Evolutionary conservation across 371 early-diverging fungal genomes (phyloP).

Genomic region (Actinomucor elegans): DNA sequence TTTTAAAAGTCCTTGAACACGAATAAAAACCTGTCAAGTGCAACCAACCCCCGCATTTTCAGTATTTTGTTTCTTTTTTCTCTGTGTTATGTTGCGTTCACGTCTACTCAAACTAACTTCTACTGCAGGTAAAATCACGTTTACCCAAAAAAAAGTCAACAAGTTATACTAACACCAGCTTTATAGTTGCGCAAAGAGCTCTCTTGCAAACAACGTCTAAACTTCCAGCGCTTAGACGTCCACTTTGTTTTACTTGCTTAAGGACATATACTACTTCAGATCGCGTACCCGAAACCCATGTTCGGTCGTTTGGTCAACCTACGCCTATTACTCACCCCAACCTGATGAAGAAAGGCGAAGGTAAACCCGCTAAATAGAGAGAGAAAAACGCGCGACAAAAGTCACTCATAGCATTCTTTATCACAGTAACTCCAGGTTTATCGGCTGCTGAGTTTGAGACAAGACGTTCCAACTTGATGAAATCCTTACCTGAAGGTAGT

Average conservation of each 20-base stretch:
- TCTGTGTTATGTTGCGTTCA: constrained; percentile 4
- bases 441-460: constrained; percentile 68
- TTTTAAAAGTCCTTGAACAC: no score
- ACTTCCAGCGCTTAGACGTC: no score
- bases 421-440: constrained; percentile 80
- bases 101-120: constrained; percentile 3
- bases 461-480: constrained; percentile 70
- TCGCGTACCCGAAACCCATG: constrained; percentile 36
- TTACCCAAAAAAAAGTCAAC: background rate
- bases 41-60: constrained; percentile 5
- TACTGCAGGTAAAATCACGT: constrained; percentile 1
- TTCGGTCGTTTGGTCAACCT: constrained; percentile 75
- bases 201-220: background rate
- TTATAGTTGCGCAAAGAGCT: constrained; percentile 5
- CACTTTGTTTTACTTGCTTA: no score
- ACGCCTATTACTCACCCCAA: constrained; percentile 71
- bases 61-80: background rate
- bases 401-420: background rate
- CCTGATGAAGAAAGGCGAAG: constrained; percentile 70
- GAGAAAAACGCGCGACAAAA: no score
- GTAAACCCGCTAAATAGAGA: constrained; percentile 49
- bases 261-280: constrained; percentile 3
- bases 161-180: background rate
- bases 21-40: background rate
- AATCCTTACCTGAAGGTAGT: constrained; percentile 61